phyloP scores from a whole-genome alignment of 257 asterid species.

The Rubia yunnanensis region DNA sequence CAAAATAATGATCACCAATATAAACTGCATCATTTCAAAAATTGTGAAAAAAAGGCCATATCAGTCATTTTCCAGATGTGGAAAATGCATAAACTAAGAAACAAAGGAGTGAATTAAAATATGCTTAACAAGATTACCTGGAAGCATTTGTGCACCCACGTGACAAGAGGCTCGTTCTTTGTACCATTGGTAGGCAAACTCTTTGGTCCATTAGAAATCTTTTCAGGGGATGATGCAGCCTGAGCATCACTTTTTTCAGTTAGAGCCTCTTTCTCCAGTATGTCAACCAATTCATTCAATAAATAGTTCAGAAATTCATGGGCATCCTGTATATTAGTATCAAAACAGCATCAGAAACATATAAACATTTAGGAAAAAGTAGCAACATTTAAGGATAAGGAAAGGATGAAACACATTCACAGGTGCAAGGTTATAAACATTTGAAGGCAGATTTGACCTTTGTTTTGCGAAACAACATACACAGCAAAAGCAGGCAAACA shows the following conservation, averaged over 20 bases:
- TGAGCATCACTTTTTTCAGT: slow-evolving; percentile 55
- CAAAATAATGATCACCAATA: background rate
- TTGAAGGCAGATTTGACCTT: background rate
- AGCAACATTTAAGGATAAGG: background rate
- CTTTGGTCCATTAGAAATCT: slow-evolving; percentile 56
- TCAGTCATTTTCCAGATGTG: background rate
- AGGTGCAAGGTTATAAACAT: background rate
- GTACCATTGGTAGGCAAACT: slow-evolving; percentile 36
- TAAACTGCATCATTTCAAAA: background rate
- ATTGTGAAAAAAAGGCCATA: background rate
- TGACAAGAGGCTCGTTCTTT: slow-evolving; percentile 55
- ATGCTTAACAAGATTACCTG: slow-evolving; percentile 40
- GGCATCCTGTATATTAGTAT: slow-evolving; percentile 49
- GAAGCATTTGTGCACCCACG: slow-evolving; percentile 92
- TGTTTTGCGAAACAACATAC: background rate
- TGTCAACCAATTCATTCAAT: slow-evolving; percentile 82
- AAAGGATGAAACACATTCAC: background rate
- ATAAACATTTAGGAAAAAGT: background rate
- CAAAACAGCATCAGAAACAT: background rate
- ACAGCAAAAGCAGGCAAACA: slow-evolving; percentile 1
- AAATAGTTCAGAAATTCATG: slow-evolving; percentile 85
- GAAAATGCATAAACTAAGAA: background rate
- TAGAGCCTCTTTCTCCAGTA: slow-evolving; percentile 70
- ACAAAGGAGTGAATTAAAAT: slow-evolving; percentile 3
- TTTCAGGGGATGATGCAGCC: slow-evolving; percentile 35